Base-by-base conservation (phyloP, 2,329 filamentous ascomycete genomes). In the Penicillium glabrum region DNA sequence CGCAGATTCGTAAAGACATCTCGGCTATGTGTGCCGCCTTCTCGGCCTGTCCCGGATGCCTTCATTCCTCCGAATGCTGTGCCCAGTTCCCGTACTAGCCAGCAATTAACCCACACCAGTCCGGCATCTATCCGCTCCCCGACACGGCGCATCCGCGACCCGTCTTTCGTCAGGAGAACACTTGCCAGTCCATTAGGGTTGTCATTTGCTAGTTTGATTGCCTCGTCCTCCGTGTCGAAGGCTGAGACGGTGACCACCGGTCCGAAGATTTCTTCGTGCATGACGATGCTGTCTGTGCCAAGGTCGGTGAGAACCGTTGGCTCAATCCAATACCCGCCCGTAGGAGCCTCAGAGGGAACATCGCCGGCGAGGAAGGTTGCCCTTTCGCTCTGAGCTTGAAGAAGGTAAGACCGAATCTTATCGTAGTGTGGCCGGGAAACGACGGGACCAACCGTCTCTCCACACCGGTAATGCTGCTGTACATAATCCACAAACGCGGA, bases 81-180 rank as follows among this genome's bases (percentile, higher is more conserved):
- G 9, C 62, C 57, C 3, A 64, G 33, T 19, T 63, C 60, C 11
- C 57, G 49, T 5, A 60, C 60, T 24, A 64, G 43, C 62, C 62
- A 64, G 49, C 58, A 63, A 50, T 76, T 75, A 43, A 79, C 31
- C 23, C 75, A 77, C 19, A 79, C 76, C 72, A 78, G 74, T 51
- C 77, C 84, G 5, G 83, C 83, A 67, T 87, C 83, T 3, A 87
- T 73, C 54, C 81, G 83, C 69, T 86, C 83, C 55, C 85, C 79
- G 61, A 86, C 67, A 41, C 84, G 75, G 80, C 82, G 86, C 53
- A 81, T 75, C 1, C 84, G 77, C 64, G 85, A 82, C 10, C 84
- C 73, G 62, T 86, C 82, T 74, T 84, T 84, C 5, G 83, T 86
- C 69, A 85, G 85, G 61, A 80, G 80, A 57, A 85, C 84, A 46